These are phyloP conservation scores for Phaeotremella skinneri DNA, from an alignment of 768 basidiomycete genomes.

Conservation along the genomic window DNA sequence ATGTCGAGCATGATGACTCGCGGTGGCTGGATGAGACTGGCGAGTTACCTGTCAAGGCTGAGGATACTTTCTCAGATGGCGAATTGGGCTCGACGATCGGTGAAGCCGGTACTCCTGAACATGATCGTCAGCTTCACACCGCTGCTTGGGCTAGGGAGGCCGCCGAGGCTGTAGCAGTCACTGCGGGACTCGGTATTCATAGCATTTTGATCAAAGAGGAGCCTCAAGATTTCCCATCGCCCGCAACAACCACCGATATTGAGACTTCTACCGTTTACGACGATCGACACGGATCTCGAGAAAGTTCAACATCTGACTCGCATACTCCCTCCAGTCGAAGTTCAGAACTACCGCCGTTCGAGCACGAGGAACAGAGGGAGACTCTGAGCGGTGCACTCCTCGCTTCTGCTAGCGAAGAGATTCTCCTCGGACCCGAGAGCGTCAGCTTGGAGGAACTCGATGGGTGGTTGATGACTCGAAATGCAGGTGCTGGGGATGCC, in stretches of 20 bases:
- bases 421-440: slow-evolving; percentile 43
- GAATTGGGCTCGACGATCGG: slow-evolving; percentile 31
- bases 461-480: slow-evolving; percentile 21
- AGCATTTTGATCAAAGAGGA: slow-evolving; percentile 32
- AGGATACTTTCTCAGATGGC: slow-evolving; percentile 35
- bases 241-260: slow-evolving; percentile 22
- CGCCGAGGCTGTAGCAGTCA: slow-evolving; percentile 14
- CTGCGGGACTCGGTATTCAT: background rate
- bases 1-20: slow-evolving; percentile 26
- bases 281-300: slow-evolving; percentile 25
- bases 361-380: slow-evolving; percentile 17
- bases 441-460: slow-evolving; percentile 38
- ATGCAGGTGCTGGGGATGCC: background rate
- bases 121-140: slow-evolving; percentile 33
- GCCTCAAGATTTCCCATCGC: slow-evolving; percentile 40
- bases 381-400: slow-evolving; percentile 3
- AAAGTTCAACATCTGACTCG: slow-evolving; percentile 21
- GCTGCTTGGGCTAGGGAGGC: slow-evolving; percentile 39
- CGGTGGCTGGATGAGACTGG: slow-evolving; percentile 39
- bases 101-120: slow-evolving; percentile 38
- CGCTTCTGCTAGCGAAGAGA: slow-evolving; percentile 26
- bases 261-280: slow-evolving; percentile 14
- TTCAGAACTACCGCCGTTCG: slow-evolving; percentile 34
- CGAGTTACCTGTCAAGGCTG: slow-evolving; percentile 38
- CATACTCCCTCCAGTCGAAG: slow-evolving; percentile 34